Percentiles rank a stretch among this genome's conserved stretches.
Conservation (phyloP, 1,284 basidiomycete genomes). For the Stygiomarasmius scandens region DNA sequence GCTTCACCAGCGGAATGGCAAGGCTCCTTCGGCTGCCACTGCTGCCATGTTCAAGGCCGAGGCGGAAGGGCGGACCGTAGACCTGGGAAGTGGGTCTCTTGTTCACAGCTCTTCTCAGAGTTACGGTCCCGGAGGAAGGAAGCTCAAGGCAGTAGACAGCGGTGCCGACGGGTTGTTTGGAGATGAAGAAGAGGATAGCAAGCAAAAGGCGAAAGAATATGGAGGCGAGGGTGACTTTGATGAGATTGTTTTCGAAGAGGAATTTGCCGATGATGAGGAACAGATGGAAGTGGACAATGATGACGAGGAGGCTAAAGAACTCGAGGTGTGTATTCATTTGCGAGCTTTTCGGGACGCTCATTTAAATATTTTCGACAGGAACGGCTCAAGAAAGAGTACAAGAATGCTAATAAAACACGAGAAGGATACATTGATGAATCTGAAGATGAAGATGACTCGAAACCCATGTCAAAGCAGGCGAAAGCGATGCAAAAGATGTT, state of each 20-base stretch:
- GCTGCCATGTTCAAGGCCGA: slow-evolving; percentile 68
- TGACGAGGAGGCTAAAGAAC: slow-evolving; percentile 84
- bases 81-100: slow-evolving; percentile 45
- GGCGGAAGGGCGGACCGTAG: slow-evolving; percentile 43
- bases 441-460: slow-evolving; percentile 68
- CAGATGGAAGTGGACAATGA: slow-evolving; percentile 68
- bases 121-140: slow-evolving; percentile 65
- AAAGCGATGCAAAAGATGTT: slow-evolving; percentile 81
- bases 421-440: slow-evolving; percentile 71
- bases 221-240: slow-evolving; percentile 77
- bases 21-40: slow-evolving; percentile 59
- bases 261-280: slow-evolving; percentile 88
- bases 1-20: slow-evolving; percentile 63
- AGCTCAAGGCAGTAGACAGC: slow-evolving; percentile 64
- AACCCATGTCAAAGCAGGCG: slow-evolving; percentile 65
- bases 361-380: slow-evolving; percentile 50
- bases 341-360: background rate
- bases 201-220: slow-evolving; percentile 55
- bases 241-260: slow-evolving; percentile 82
- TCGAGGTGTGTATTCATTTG: slow-evolving; percentile 63
- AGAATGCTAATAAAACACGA: slow-evolving; percentile 71
- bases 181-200: slow-evolving; percentile 61
- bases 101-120: slow-evolving; percentile 56
- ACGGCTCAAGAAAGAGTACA: slow-evolving; percentile 82
- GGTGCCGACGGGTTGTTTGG: slow-evolving; percentile 63